These are phyloP conservation scores for Diaporthe sp. DNA, from an alignment of 2,329 filamentous ascomycete genomes.

Conservation along the genomic window DNA sequence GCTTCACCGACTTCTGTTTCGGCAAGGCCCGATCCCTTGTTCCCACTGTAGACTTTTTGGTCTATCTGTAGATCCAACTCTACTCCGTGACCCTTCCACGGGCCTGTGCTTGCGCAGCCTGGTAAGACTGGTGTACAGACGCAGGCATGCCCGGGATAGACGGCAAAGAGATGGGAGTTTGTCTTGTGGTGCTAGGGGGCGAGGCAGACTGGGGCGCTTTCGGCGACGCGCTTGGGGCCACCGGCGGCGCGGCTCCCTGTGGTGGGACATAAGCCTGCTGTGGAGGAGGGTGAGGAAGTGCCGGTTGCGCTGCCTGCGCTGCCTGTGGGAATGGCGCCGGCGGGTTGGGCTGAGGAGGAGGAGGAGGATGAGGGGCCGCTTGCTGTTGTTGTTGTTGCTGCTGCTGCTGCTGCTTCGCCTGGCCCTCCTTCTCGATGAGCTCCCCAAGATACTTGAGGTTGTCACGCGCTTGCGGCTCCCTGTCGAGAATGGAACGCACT, in stretches of 20 bases:
- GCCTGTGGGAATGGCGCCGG: slow-evolving; percentile 10
- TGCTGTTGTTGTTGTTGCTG: slow-evolving; percentile 27
- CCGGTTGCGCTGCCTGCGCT: background rate
- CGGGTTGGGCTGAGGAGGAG: slow-evolving; percentile 24
- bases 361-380: background rate
- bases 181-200: slow-evolving; percentile 28
- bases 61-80: background rate
- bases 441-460: slow-evolving; percentile 71
- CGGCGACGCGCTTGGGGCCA: slow-evolving; percentile 13
- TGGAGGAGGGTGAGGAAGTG: slow-evolving; percentile 13
- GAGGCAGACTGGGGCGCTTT: slow-evolving; percentile 24
- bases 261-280: slow-evolving; percentile 2
- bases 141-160: slow-evolving; percentile 41
- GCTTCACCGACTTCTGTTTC: background rate
- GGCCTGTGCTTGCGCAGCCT: slow-evolving; percentile 38
- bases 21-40: background rate
- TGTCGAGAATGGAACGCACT: slow-evolving; percentile 76
- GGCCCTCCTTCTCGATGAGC: slow-evolving; percentile 66
- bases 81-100: slow-evolving; percentile 26
- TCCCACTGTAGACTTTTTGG: background rate
- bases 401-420: slow-evolving; percentile 36
- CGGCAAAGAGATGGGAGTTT: slow-evolving; percentile 40
- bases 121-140: slow-evolving; percentile 41
- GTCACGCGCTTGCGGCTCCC: slow-evolving; percentile 74
- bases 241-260: background rate